Base-by-base conservation (phyloP, 2,329 filamentous ascomycete species). In the Cercospora sp. region DNA sequence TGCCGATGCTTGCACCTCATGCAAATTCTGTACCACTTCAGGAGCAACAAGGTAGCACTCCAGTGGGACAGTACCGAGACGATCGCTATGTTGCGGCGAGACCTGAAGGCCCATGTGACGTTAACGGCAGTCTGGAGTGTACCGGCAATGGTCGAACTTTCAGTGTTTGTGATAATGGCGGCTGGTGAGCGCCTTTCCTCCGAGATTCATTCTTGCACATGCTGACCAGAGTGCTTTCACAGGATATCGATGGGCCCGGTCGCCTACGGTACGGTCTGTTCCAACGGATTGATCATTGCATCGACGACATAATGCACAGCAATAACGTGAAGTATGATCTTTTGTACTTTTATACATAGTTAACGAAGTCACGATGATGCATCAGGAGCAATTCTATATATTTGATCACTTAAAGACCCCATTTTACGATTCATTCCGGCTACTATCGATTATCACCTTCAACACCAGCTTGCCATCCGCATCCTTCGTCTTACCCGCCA, bases 401-500 rank as follows among this genome's bases (percentile, higher is more conserved):
- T n/a, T 18, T 12, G 18, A 12, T 5, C 45, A 23, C 9, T 10
- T 26, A 10, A 51, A 16, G 20, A 2, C n/a, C 2, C 16, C 36
- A 16, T 20, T 26, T 51, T 3, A 42, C 45, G 45, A 23, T 12
- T 51, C 66, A 60, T 60, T 66, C 13, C 68, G 67, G 28, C 64
- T 68, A 57, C 74, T 83, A 73, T 84, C 82, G 67, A 85, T 78
- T 13, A 92, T 86, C 48, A 92, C 90, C 82, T 93, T 93, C 69
- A 93, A 79, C 16, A 93, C 89, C 63, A 92, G 79, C 18, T 88
- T 89, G 0, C 90, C 90, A 1, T 88, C 81, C 33, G 88, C 87
- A 73, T 92, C 91, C 42, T 85, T 84, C 0, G 89, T 91, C 74
- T 87, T 87, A 13, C 87, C 86, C 2, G 90, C 91, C 76, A 92